Evolutionary conservation across 345 rosid species (phyloP).

Genomic region (Microcos paniculata): DNA sequence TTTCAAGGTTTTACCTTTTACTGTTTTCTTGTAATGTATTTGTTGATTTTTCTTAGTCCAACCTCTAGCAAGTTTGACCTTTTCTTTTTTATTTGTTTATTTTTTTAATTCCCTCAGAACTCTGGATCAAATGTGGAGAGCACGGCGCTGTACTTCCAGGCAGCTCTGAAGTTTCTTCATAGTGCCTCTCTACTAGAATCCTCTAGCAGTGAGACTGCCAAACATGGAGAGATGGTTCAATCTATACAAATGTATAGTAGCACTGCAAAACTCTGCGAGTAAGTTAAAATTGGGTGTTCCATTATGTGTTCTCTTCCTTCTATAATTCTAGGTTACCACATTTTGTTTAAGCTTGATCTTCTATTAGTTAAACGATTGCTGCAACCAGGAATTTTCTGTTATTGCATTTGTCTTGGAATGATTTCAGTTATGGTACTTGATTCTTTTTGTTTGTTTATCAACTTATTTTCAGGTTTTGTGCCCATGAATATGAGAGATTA

Average conservation of each 20-base stretch:
- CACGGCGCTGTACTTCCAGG: slow-evolving; percentile 87
- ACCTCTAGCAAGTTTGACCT: slow-evolving; percentile 5
- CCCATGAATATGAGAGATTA: slow-evolving; percentile 85
- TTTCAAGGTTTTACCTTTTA: slow-evolving; percentile 55
- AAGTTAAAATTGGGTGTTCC: slow-evolving; percentile 35
- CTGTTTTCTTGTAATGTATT: slow-evolving; percentile 4
- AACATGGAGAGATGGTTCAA: slow-evolving; percentile 68
- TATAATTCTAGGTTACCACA: slow-evolving; percentile 7
- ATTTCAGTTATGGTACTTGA: neutral
- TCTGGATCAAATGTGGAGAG: slow-evolving; percentile 59
- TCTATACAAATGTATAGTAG: slow-evolving; percentile 64
- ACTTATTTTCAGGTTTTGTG: slow-evolving; percentile 64
- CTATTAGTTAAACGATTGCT: neutral
- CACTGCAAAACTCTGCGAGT: slow-evolving; percentile 97
- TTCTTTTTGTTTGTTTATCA: neutral
- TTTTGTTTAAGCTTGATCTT: neutral
- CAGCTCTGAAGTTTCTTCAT: slow-evolving; percentile 90
- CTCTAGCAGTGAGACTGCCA: slow-evolving; percentile 58
- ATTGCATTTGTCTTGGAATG: neutral
- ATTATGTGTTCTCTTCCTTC: slow-evolving; percentile 7
- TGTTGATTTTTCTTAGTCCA: slow-evolving; percentile 7
- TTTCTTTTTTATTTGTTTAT: slow-evolving; percentile 13
- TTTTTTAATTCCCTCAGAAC: slow-evolving; percentile 42
- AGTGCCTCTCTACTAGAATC: slow-evolving; percentile 79
- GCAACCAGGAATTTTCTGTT: neutral